Evolutionary conservation across 1,284 basidiomycete genomes (phyloP).

Genomic region (Ustilago bromivora): DNA sequence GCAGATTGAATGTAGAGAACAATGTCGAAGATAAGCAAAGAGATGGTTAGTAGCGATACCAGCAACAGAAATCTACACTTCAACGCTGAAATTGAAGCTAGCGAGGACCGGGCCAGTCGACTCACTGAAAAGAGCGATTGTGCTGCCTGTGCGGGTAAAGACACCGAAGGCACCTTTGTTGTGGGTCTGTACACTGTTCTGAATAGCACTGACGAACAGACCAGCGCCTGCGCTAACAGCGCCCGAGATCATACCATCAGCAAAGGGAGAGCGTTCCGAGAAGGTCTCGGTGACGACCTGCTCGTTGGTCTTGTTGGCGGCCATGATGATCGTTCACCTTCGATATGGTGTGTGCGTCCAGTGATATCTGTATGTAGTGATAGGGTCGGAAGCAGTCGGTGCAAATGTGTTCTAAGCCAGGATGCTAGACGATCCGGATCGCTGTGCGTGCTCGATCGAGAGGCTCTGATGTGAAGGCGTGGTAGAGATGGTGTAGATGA

Average conservation of each 20-base stretch:
- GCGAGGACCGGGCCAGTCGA: constrained; percentile 5
- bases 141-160: constrained; percentile 81
- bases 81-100: not conserved
- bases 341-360: not conserved
- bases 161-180: constrained; percentile 87
- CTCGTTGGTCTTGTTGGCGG: constrained; percentile 37
- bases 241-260: constrained; percentile 58
- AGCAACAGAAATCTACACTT: not conserved
- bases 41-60: constrained; percentile 9
- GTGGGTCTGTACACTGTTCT: constrained; percentile 73
- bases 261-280: constrained; percentile 54
- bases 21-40: constrained; percentile 3
- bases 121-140: constrained; percentile 80
- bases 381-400: not conserved
- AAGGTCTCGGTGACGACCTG: constrained; percentile 53
- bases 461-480: not conserved
- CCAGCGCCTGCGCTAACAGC: constrained; percentile 57
- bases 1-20: not conserved
- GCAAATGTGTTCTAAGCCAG: not conserved
- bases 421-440: not conserved
- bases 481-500: constrained; percentile 1
- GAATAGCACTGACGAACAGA: constrained; percentile 63
- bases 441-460: not conserved
- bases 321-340: constrained; percentile 20
- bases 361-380: not conserved